Percentiles rank a stretch among this genome's conserved stretches.
Evolutionary conservation across 2,329 filamentous ascomycete species (phyloP).

Genomic region (Verticillium klebahnii): DNA sequence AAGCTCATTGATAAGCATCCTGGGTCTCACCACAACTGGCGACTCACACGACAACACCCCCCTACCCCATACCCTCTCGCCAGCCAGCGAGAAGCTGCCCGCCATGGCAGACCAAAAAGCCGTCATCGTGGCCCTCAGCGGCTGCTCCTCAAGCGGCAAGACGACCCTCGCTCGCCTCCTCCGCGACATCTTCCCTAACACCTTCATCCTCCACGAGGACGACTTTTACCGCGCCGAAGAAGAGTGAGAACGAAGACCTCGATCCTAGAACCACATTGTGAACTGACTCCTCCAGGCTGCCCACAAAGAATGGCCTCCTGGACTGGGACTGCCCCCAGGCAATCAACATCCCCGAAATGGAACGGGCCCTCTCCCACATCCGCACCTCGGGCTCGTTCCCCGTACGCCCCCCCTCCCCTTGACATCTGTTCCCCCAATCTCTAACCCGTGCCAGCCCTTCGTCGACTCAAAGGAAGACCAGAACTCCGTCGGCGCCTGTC

Average conservation of each 20-base stretch:
- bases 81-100: background rate
- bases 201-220: conserved; percentile 88
- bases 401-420: conserved; percentile 36
- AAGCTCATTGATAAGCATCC: background rate
- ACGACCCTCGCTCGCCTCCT: conserved; percentile 86
- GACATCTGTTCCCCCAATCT: conserved; percentile 2
- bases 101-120: conserved; percentile 37
- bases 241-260: conserved; percentile 42
- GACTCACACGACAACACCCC: background rate
- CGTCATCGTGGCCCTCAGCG: conserved; percentile 76
- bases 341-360: conserved; percentile 66
- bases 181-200: conserved; percentile 70
- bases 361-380: conserved; percentile 65
- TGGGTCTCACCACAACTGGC: background rate
- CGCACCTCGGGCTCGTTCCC: conserved; percentile 61
- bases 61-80: background rate
- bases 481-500: conserved; percentile 54
- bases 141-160: conserved; percentile 90
- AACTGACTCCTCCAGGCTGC: conserved; percentile 37
- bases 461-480: conserved; percentile 57
- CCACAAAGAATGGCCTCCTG: conserved; percentile 55
- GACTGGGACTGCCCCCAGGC: conserved; percentile 92
- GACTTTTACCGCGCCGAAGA: conserved; percentile 87
- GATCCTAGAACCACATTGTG: background rate
- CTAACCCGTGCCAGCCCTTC: conserved; percentile 31